These are phyloP conservation scores for Xylaria sp. DNA, from an alignment of 2,329 filamentous ascomycete genomes.

Conservation along the genomic window DNA sequence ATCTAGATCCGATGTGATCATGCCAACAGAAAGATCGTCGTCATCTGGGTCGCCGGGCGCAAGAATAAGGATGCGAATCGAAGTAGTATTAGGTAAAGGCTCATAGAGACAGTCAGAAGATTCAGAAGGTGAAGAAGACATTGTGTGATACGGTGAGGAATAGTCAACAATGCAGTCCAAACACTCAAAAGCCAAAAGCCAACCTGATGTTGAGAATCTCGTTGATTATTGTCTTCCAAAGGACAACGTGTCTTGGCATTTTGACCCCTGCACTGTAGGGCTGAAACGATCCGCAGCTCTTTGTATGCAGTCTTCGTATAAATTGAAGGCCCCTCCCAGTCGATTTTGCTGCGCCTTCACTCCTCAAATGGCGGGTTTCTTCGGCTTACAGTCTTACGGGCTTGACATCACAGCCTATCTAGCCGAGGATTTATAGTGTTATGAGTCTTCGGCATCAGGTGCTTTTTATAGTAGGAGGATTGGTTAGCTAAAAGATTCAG, in stretches of 20 bases:
- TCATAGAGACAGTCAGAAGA: slow-evolving; percentile 6
- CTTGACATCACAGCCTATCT: no score
- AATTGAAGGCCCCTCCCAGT: not conserved
- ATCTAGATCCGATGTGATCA: slow-evolving; percentile 32
- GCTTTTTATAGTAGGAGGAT: no score
- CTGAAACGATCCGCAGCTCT: slow-evolving; percentile 2
- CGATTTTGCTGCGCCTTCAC: not conserved
- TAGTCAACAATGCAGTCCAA: not conserved
- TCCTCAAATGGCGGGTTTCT: no score
- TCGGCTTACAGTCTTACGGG: no score
- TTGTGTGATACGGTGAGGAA: not conserved
- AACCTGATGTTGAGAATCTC: not conserved
- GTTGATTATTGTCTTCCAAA: not conserved
- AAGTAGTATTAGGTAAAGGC: slow-evolving; percentile 28
- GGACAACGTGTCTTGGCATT: not conserved
- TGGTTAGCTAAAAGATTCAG: no score
- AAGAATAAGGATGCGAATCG: slow-evolving; percentile 31
- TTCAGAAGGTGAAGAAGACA: slow-evolving; percentile 6
- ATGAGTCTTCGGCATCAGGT: no score
- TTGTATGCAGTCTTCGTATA: slow-evolving; percentile 9
- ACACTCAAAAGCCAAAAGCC: no score
- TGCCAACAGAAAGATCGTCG: slow-evolving; percentile 11
- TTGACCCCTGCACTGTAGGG: not conserved
- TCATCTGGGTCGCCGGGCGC: slow-evolving; percentile 27
- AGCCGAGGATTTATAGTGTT: no score